A percentile compares a stretch with the other conserved stretches of the same genome.
phyloP scores from a whole-genome alignment of 345 rosid species.

The Angophora floribunda region DNA sequence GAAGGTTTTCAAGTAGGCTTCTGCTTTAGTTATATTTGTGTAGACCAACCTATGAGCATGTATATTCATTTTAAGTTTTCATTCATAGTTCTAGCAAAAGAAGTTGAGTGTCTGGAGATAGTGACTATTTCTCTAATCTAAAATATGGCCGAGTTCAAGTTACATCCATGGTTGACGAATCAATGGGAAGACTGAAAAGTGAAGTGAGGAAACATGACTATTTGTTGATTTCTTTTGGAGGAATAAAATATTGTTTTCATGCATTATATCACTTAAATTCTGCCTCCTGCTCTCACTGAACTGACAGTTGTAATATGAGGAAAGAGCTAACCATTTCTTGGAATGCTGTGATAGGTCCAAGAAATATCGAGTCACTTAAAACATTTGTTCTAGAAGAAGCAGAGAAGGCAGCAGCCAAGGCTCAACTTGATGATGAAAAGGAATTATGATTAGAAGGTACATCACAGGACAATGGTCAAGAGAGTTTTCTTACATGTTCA shows the following conservation, averaged over 20 bases:
- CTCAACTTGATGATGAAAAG: conserved; percentile 42
- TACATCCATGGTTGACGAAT: neutral
- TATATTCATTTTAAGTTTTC: neutral
- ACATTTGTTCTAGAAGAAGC: conserved; percentile 74
- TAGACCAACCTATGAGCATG: neutral
- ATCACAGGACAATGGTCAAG: neutral
- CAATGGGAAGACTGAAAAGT: neutral
- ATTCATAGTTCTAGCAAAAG: neutral
- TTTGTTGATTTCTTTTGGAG: neutral
- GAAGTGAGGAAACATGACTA: neutral
- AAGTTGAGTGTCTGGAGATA: neutral
- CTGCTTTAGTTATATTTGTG: neutral
- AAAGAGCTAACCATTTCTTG: neutral
- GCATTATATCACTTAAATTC: neutral
- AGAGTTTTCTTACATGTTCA: neutral
- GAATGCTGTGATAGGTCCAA: conserved; percentile 35
- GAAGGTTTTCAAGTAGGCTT: neutral
- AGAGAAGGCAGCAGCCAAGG: conserved; percentile 76
- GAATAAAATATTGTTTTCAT: neutral
- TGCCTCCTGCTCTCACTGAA: neutral
- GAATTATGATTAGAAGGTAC: conserved; percentile 37
- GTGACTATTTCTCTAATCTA: neutral
- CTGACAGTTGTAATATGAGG: neutral
- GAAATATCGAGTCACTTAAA: conserved; percentile 71
- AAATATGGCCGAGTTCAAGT: neutral